Conservation (phyloP, 768 basidiomycete species). For the Mrakia gelida region DNA sequence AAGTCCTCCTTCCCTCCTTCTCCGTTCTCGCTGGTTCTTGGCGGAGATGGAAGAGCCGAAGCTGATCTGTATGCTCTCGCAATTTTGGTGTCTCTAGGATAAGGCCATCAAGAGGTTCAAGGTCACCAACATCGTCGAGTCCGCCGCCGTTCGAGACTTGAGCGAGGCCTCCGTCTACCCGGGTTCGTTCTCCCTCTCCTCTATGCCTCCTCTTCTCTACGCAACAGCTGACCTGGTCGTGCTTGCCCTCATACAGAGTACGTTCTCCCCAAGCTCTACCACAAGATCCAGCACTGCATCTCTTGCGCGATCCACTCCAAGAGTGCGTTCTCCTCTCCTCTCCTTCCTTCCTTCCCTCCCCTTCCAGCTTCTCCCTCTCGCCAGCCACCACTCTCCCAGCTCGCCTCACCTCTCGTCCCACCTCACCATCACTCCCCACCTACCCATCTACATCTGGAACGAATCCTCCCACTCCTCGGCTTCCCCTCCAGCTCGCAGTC, state of each 20-base stretch:
- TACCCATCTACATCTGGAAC: no score
- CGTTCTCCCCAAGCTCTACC: slow-evolving; percentile 91
- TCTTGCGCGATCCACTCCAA: slow-evolving; percentile 99
- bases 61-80: not conserved
- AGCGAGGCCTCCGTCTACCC: slow-evolving; percentile 90
- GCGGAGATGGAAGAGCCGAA: no score
- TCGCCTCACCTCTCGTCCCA: not conserved
- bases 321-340: slow-evolving; percentile 55
- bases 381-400: not conserved
- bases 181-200: slow-evolving; percentile 51
- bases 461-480: not conserved
- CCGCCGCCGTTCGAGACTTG: slow-evolving; percentile 94
- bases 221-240: not conserved
- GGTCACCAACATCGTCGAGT: slow-evolving; percentile 99
- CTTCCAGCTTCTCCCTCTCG: not conserved
- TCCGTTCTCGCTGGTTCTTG: no score
- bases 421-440: not conserved
- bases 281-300: slow-evolving; percentile 98
- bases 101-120: slow-evolving; percentile 99
- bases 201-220: not conserved
- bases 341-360: not conserved
- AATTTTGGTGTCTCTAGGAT: slow-evolving; percentile 56
- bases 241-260: slow-evolving; percentile 61
- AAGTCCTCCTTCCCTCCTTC: slow-evolving; percentile 8
- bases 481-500: not conserved